Conservation (phyloP, 2,329 filamentous ascomycete genomes). For the Aspergillus thermomutatus region DNA sequence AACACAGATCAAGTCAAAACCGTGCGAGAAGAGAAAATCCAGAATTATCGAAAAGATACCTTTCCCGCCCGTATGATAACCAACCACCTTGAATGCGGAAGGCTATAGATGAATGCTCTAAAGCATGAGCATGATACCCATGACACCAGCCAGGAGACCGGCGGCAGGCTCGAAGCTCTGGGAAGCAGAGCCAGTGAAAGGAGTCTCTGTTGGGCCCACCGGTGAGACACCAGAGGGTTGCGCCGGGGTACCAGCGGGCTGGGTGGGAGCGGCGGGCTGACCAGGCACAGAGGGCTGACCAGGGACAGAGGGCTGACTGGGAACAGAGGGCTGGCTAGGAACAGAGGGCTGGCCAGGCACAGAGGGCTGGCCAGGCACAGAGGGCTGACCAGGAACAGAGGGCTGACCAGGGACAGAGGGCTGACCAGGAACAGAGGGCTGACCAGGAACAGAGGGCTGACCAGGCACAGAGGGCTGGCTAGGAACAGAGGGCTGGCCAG, state of each 20-base stretch:
- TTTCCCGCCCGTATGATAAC: not conserved
- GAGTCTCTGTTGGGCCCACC: conserved; percentile 2
- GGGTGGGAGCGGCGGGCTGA: conserved; percentile 1
- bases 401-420: not conserved
- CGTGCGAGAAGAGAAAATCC: not conserved
- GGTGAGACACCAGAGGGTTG: conserved; percentile 10
- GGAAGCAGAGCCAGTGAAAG: conserved; percentile 34
- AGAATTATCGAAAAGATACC: not conserved
- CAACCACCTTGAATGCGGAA: not conserved
- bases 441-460: not conserved
- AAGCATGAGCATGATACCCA: conserved; percentile 38
- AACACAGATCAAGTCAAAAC: not conserved
- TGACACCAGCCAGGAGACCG: conserved; percentile 35
- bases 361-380: conserved; percentile 1
- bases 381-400: conserved; percentile 1
- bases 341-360: conserved; percentile 5
- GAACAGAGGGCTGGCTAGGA: conserved; percentile 1
- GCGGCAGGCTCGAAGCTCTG: conserved; percentile 32
- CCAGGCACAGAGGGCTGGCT: conserved; percentile 3
- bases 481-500: conserved; percentile 2
- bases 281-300: conserved; percentile 7
- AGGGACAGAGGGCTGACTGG: not conserved
- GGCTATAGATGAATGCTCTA: conserved; percentile 22
- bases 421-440: not conserved
- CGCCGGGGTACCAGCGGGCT: not conserved